phyloP scores from a whole-genome alignment of 2,329 filamentous ascomycete species.

The Aspergillus niger region DNA sequence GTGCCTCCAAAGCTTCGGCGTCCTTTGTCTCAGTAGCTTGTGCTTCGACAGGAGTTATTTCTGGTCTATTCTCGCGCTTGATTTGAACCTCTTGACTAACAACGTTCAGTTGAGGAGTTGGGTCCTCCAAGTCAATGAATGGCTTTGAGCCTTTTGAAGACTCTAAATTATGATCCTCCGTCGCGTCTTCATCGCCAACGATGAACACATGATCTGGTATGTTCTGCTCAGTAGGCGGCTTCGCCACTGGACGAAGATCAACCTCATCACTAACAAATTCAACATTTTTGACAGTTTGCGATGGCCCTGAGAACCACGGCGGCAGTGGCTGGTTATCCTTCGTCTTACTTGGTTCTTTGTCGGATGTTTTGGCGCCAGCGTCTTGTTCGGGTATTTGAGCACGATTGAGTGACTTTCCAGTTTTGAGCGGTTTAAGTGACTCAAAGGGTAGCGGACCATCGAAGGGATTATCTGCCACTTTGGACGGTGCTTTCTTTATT shows the following conservation, averaged over 20 bases:
- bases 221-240: constrained; percentile 23
- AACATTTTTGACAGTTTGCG: constrained; percentile 25
- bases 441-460: constrained; percentile 88
- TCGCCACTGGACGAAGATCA: constrained; percentile 27
- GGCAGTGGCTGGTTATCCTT: constrained; percentile 31
- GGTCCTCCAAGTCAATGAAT: constrained; percentile 34
- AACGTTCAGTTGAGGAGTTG: constrained; percentile 18
- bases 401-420: constrained; percentile 62
- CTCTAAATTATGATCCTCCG: constrained; percentile 46
- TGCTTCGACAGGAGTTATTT: neutral
- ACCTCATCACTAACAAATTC: constrained; percentile 34
- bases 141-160: constrained; percentile 30
- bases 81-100: neutral
- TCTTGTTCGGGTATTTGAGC: constrained; percentile 47
- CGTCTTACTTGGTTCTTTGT: constrained; percentile 23
- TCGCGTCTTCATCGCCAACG: constrained; percentile 31
- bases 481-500: constrained; percentile 49
- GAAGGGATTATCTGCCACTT: constrained; percentile 58
- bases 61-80: neutral
- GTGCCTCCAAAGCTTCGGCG: neutral
- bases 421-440: constrained; percentile 66
- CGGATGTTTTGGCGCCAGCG: constrained; percentile 31
- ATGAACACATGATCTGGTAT: constrained; percentile 31
- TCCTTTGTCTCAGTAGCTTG: neutral
- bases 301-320: constrained; percentile 49